Conservation (phyloP, 2,329 filamentous ascomycete species). For the Nemania sp. region DNA sequence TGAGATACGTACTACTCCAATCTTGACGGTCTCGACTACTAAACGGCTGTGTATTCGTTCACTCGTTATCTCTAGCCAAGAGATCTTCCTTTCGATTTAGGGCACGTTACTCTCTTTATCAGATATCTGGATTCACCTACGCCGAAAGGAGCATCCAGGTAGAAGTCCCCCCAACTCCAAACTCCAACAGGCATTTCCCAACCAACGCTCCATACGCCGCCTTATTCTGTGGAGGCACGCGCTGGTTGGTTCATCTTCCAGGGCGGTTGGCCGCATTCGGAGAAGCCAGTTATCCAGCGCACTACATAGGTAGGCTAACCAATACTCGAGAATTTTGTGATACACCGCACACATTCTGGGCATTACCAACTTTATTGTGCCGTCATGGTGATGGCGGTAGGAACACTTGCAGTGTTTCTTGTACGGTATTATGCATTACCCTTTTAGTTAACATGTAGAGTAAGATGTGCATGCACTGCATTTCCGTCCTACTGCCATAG, state of each 20-base stretch:
- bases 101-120: conserved; percentile 19
- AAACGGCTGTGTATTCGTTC: not conserved
- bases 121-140: conserved; percentile 23
- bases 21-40: conserved; percentile 2
- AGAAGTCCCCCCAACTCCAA: conserved; percentile 8
- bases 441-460: conserved; percentile 22
- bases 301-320: conserved; percentile 19
- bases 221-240: conserved; percentile 4
- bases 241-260: conserved; percentile 25
- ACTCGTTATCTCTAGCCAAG: conserved; percentile 16
- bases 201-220: conserved; percentile 17
- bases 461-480: conserved; percentile 15
- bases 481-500: conserved; percentile 20
- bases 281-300: conserved; percentile 19
- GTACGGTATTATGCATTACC: conserved; percentile 15
- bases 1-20: conserved; percentile 7
- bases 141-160: conserved; percentile 21
- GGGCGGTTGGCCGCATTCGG: conserved; percentile 35
- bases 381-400: conserved; percentile 3
- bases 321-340: conserved; percentile 27
- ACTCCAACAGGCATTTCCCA: conserved; percentile 10
- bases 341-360: conserved; percentile 32
- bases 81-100: conserved; percentile 9
- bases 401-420: conserved; percentile 16
- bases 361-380: conserved; percentile 26